A percentile compares a stretch with the other conserved stretches of the same genome.
phyloP scores from a whole-genome alignment of 306 rosid genomes.

The Vigna reflexopilosa region DNA sequence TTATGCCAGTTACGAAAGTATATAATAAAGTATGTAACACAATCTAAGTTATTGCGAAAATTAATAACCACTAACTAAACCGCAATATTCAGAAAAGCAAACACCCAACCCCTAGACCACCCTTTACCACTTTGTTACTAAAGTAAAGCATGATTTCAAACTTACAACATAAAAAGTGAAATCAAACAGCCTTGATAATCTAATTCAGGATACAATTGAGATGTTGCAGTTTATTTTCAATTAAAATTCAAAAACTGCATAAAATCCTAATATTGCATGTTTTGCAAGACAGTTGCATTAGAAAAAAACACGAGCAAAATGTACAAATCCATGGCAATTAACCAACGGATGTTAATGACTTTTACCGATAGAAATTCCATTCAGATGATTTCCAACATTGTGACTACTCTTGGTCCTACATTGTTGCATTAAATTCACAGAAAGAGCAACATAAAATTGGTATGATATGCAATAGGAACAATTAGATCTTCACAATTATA shows the following conservation, averaged over 20 bases:
- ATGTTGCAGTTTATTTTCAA: not conserved
- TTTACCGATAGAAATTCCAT: not conserved
- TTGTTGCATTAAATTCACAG: not conserved
- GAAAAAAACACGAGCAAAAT: not conserved
- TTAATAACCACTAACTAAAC: not conserved
- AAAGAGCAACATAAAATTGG: not conserved
- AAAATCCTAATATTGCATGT: not conserved
- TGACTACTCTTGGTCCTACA: slow-evolving; percentile 6
- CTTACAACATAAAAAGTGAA: not conserved
- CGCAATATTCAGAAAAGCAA: slow-evolving; percentile 20
- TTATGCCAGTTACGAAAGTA: not conserved
- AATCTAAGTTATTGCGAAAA: not conserved
- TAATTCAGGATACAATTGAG: not conserved
- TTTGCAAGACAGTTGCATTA: not conserved
- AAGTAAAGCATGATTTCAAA: not conserved
- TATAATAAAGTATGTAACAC: not conserved
- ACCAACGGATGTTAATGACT: not conserved
- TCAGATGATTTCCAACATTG: slow-evolving; percentile 1
- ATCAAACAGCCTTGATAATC: not conserved
- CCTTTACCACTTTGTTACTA: not conserved
- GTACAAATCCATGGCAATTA: not conserved
- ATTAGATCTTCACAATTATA: slow-evolving; percentile 12
- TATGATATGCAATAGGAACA: slow-evolving; percentile 3
- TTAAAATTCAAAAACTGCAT: not conserved
- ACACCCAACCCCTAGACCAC: not conserved